Base-by-base conservation (phyloP, 441 rosid species). In the Populus hybrid region DNA sequence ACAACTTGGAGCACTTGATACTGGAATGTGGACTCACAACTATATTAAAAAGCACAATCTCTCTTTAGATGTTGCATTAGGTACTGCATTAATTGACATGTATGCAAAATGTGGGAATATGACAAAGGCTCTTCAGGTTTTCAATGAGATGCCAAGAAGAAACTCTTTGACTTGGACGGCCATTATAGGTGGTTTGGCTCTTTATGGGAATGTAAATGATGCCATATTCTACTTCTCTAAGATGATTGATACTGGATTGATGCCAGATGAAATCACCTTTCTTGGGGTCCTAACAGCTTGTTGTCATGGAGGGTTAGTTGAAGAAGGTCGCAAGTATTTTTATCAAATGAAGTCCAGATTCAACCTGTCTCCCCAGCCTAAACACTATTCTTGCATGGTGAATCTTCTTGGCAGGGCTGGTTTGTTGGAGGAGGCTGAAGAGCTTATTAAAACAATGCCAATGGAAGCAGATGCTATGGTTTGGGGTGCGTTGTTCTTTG, bases 371-470 rank as follows among this genome's bases (percentile, higher is more conserved):
- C 97, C 97, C 2, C 85, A 85, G 74, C 77, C 85, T 75, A 92
- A 93, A 78, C 99, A 93, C 82, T 95, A 92, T 84, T 90, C 97
- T 20, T 90, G 94, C 81, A 90, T 95, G 98, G 93, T 93, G 74
- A 94, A 92, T 78, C 94, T 95, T 79, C 79, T 92, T 66, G 98
- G 99, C 57, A 88, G 93, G 85, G 92, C 96, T 65, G 96, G 98
- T 71, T 86, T 86, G 35, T 75, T 93, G 67, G 84, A 90, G 78
- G 97, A 95, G 81, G 98, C 97, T 3, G 89, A 88, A 71, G 84
- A 79, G 81, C 86, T 92, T 78, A 86, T 93, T 74, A 82, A 86
- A 40, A 85, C 83, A 88, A 92, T 95, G 94, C 90, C 94, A 71
- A 84, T 91, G 76, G 84, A 86, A 84, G 89, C 92, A 69, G 96